Evolutionary conservation across 768 basidiomycete genomes (phyloP), one percentile per base, ranked within the genome.

Genomic region (Lactarius hatsudake): DNA sequence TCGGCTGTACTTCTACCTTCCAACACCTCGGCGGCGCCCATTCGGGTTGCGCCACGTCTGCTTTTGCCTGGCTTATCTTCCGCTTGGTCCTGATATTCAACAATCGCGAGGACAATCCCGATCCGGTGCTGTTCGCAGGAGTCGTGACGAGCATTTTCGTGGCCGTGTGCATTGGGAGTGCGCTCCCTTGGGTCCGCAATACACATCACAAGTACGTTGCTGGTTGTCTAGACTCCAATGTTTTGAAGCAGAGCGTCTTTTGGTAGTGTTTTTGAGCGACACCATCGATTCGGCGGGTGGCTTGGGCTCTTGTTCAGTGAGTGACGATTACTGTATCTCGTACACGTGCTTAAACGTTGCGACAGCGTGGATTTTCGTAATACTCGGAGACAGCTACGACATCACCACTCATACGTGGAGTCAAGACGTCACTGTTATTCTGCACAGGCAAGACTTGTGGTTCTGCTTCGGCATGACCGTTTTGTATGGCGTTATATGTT

Each of bases 261-360:
- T 12, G 36, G 42, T 67, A 91, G 89, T 73, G 83, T 91, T 23
- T 93, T 93, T 71, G 90, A 93, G 75, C 84, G 89, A 61, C 86
- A 89, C 69, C 90, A 93, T 74, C 85, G 91, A 12, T 91, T 92
- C 76, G 79, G 89, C 63, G 91, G 90, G 51, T 93, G 91, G 83
- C 69, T 83, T 61, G 83, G 81, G 23, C 69, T 88, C 48, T 64
- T 84, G 36, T 82, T 79, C 32, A 86, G 87, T 87, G 75, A 71
- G 84, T 72, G 23, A 30, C 34, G 23, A 32, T 20, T 17, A 15
- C 42, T 32, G 13, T 38, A 68, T 54, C 60, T 55, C 51, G 32
- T 30, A 36, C n/a, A n/a, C 51, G 30, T 30, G 40, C 61, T 42
- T n/a, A 18, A 61, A n/a, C 30, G 4, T 34, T 28, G 32, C 55